Percentiles rank a stretch among this genome's conserved stretches.
Evolutionary conservation across 352 stramenopile genomes (phyloP).

Genomic region (Globisporangium emineosum): DNA sequence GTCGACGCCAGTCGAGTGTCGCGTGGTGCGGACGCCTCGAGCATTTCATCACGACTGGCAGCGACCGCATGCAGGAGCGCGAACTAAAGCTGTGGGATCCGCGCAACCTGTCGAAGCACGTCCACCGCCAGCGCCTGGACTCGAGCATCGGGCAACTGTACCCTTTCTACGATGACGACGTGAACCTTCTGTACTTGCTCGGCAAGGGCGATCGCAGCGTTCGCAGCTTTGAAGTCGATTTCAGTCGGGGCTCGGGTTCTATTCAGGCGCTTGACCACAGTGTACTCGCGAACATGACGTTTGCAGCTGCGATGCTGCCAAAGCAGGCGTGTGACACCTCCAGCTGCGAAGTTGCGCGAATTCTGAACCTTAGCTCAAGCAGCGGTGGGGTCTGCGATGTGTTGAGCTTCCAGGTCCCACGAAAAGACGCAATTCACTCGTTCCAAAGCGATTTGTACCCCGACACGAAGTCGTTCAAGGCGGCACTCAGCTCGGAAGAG

Average conservation of each 20-base stretch:
- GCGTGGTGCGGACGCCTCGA: slow-evolving; percentile 53
- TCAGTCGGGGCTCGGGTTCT: slow-evolving; percentile 21
- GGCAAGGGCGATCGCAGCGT: slow-evolving; percentile 68
- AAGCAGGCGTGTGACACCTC: slow-evolving; percentile 51
- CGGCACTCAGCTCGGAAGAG: slow-evolving; percentile 38
- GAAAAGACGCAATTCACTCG: slow-evolving; percentile 48
- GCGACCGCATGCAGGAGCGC: slow-evolving; percentile 60
- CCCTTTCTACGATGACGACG: slow-evolving; percentile 66
- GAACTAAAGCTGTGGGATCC: slow-evolving; percentile 81
- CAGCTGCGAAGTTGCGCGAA: slow-evolving; percentile 57
- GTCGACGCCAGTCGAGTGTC: slow-evolving; percentile 45
- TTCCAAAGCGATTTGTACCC: slow-evolving; percentile 83
- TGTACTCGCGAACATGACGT: slow-evolving; percentile 47
- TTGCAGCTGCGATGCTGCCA: slow-evolving; percentile 47
- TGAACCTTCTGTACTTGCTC: slow-evolving; percentile 66
- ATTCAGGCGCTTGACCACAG: slow-evolving; percentile 55
- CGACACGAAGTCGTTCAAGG: slow-evolving; percentile 34
- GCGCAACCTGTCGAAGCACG: slow-evolving; percentile 39
- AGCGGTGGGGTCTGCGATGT: slow-evolving; percentile 51
- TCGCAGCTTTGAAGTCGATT: slow-evolving; percentile 60
- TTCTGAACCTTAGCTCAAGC: slow-evolving; percentile 57
- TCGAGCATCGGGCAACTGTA: slow-evolving; percentile 61
- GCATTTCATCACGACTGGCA: slow-evolving; percentile 59
- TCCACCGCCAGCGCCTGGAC: slow-evolving; percentile 65
- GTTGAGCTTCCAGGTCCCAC: slow-evolving; percentile 62